Conservation (phyloP, 2,329 filamentous ascomycete species). For the Orbilia javanica region DNA sequence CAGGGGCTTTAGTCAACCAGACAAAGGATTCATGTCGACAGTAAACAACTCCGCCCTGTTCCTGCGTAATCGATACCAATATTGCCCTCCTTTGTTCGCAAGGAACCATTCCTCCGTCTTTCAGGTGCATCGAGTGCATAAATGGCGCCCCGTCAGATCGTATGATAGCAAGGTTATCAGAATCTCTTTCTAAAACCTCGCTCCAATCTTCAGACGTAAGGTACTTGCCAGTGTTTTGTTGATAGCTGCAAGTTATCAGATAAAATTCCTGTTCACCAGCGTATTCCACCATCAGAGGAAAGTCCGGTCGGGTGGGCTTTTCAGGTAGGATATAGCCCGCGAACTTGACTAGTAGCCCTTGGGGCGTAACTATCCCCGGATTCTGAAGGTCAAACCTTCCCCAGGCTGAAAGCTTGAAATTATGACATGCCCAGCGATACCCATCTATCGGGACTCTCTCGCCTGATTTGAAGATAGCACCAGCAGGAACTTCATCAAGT, state of each 20-base stretch:
- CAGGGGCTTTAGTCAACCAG: constrained; percentile 30
- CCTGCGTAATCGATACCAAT: constrained; percentile 45
- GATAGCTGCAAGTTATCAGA: constrained; percentile 16
- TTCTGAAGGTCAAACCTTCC: constrained; percentile 42
- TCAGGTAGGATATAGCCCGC: constrained; percentile 27
- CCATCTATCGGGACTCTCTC: constrained; percentile 44
- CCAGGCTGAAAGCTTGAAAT: constrained; percentile 34
- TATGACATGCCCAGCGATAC: constrained; percentile 52
- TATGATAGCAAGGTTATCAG: constrained; percentile 43
- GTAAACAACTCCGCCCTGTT: constrained; percentile 26
- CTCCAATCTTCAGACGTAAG: constrained; percentile 32
- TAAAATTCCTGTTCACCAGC: neutral
- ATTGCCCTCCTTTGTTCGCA: constrained; percentile 25
- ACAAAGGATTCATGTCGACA: constrained; percentile 41
- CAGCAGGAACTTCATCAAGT: constrained; percentile 47
- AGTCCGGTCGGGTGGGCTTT: constrained; percentile 20
- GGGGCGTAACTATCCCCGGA: constrained; percentile 38
- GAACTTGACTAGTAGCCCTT: constrained; percentile 43
- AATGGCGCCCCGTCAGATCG: neutral
- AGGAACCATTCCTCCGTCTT: constrained; percentile 32
- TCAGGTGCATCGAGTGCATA: constrained; percentile 31
- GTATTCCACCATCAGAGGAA: constrained; percentile 26
- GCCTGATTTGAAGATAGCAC: constrained; percentile 35
- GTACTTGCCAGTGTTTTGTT: neutral
- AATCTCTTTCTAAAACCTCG: constrained; percentile 23